Base-by-base conservation (phyloP, 2,329 filamentous ascomycete species). In the Trichoderma sp. region DNA sequence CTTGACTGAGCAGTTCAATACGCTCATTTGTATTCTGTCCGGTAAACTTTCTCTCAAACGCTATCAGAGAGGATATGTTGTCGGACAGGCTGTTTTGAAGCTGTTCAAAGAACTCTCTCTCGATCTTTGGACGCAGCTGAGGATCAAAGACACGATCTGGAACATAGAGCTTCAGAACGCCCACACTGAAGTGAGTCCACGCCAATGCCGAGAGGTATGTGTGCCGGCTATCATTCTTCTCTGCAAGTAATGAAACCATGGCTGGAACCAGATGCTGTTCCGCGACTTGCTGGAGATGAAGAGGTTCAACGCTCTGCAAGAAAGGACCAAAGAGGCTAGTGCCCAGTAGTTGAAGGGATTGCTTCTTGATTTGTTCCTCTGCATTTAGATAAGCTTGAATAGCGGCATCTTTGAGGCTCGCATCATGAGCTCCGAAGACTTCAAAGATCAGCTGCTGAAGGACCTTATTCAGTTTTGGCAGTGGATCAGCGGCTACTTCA, bases 81-180 rank as follows among this genome's bases (percentile, higher is more conserved):
- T 80, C 76, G 14, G 83, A 77, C 1, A 97, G 79, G 11, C 85
- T 81, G 3, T 77, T 72, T 58, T 87, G 85, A 49, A 91, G 83
- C 68, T 89, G 83, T 55, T 83, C 77, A 66, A 86, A 83, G 65
- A 86, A 87, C 55, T 85, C 82, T 24, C 88, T 86, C 73, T 93
- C 90, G 21, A 97, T 86, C 63, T 87, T 83, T 5, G 88, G 87
- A 63, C 86, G 83, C 69, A 90, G 83, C 70, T 90, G 87, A 1
- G 96, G 96, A 78, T 99, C 96, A 75, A 95, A 96, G 4, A 92
- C 87, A 73, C 91, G 90, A 78, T 97, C 91, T 0, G 96, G 94
- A 2, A 98, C 89, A 76, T 95, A 97, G 2, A 97, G 84, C 71
- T 87, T 87, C 59, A 98, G 83, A 49, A 91, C 88, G 19, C 90